Evolutionary conservation across 148 eudicot species (phyloP).

Genomic region (Nepenthes gracilis): DNA sequence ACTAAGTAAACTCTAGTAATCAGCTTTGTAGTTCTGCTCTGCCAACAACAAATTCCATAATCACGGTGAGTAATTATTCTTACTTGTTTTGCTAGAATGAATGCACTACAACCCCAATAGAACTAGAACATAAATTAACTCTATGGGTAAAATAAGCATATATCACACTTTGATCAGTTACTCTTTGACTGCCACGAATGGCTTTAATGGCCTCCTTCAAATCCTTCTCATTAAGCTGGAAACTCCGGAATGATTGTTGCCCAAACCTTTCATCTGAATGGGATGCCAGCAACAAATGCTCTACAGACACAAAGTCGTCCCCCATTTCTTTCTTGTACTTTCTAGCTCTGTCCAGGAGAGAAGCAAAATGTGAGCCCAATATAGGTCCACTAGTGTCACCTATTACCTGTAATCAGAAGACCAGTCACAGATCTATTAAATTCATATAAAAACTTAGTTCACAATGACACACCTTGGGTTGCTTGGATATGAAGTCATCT

Average conservation of each 20-base stretch:
- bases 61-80: too few relatives aligned
- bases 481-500: slow-evolving; percentile 78
- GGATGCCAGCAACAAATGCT: slow-evolving; percentile 77
- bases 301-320: slow-evolving; percentile 93
- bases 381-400: slow-evolving; percentile 83
- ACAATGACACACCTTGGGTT: slow-evolving; percentile 57
- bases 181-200: slow-evolving; percentile 92
- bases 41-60: too few relatives aligned
- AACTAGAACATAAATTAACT: too few relatives aligned
- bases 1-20: too few relatives aligned
- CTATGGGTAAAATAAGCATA: too few relatives aligned
- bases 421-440: background rate
- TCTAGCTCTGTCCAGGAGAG: slow-evolving; percentile 71
- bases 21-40: too few relatives aligned
- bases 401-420: slow-evolving; percentile 42
- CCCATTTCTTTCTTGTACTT: slow-evolving; percentile 77
- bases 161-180: slow-evolving; percentile 85
- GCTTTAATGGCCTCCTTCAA: slow-evolving; percentile 78
- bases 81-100: too few relatives aligned
- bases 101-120: too few relatives aligned
- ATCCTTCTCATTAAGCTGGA: slow-evolving; percentile 70
- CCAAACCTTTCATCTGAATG: slow-evolving; percentile 83
- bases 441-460: background rate
- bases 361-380: slow-evolving; percentile 50
- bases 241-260: slow-evolving; percentile 46